Evolutionary conservation across 2,329 filamentous ascomycete species (phyloP).

Genomic region (Paecilomyces niveus): DNA sequence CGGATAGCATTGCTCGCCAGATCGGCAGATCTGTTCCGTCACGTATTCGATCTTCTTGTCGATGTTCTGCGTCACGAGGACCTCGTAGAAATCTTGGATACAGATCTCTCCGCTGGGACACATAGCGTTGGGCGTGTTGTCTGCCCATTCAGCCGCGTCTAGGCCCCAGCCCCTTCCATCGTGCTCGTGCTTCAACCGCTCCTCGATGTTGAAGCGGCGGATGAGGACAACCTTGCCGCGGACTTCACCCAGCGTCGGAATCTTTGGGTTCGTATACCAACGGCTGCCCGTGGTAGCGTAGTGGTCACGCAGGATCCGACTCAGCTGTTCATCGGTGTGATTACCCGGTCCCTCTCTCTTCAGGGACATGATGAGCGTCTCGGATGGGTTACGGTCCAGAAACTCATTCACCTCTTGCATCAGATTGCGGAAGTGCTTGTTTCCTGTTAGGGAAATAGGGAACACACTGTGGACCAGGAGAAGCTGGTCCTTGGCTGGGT

Average conservation of each 20-base stretch:
- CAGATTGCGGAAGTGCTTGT: slow-evolving; percentile 69
- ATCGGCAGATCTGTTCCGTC: slow-evolving; percentile 68
- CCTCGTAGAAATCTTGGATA: slow-evolving; percentile 92
- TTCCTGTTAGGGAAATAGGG: slow-evolving; percentile 75
- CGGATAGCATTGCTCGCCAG: slow-evolving; percentile 46
- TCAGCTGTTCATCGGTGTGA: slow-evolving; percentile 71
- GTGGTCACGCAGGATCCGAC: slow-evolving; percentile 62
- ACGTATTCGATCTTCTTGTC: slow-evolving; percentile 70
- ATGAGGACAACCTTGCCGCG: slow-evolving; percentile 79
- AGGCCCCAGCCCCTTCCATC: slow-evolving; percentile 50
- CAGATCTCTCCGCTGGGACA: slow-evolving; percentile 66
- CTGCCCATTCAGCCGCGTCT: slow-evolving; percentile 64
- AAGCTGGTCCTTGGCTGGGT: slow-evolving; percentile 58
- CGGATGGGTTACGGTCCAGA: slow-evolving; percentile 67
- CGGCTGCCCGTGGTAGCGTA: slow-evolving; percentile 54
- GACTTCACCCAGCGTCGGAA: slow-evolving; percentile 71
- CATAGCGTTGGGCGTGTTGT: slow-evolving; percentile 74
- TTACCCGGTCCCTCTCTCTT: slow-evolving; percentile 86
- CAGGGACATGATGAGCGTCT: slow-evolving; percentile 77
- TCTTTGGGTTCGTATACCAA: slow-evolving; percentile 73
- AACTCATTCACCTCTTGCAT: slow-evolving; percentile 67
- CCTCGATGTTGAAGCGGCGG: slow-evolving; percentile 66
- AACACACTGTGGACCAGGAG: slow-evolving; percentile 86
- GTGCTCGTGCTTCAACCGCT: slow-evolving; percentile 35
- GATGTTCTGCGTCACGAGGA: slow-evolving; percentile 67